Evolutionary conservation across 1,139 yeast species (phyloP).

Genomic region (Magnusiomyces paraingens): DNA sequence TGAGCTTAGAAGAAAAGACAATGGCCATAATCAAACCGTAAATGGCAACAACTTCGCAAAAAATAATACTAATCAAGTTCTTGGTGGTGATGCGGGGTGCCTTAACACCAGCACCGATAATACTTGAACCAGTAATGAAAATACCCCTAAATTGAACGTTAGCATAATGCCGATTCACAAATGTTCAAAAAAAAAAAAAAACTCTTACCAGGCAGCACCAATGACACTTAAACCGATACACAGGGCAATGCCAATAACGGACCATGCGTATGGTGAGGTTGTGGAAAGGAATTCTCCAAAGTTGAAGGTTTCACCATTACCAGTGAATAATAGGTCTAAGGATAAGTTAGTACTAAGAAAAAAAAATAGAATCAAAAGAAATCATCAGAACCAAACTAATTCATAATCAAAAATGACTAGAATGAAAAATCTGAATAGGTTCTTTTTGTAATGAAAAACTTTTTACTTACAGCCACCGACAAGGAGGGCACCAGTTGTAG

Average conservation of each 20-base stretch:
- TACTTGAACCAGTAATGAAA: conserved; percentile 89
- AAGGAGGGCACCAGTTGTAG: conserved; percentile 16
- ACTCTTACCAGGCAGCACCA: conserved; percentile 94
- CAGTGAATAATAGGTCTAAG: conserved; percentile 74
- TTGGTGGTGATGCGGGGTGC: conserved; percentile 97
- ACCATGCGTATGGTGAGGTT: conserved; percentile 97
- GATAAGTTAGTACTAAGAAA: conserved; percentile 1
- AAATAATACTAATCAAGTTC: conserved; percentile 91
- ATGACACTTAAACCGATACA: conserved; percentile 94
- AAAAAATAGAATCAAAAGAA: not conserved
- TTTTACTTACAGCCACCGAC: conserved; percentile 28
- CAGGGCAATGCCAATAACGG: conserved; percentile 79
- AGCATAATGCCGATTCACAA: not conserved
- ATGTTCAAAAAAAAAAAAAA: conserved; percentile 4
- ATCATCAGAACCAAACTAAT: conserved; percentile 17
- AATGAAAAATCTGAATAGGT: not conserved
- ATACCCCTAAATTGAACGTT: conserved; percentile 50
- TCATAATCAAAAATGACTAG: conserved; percentile 16
- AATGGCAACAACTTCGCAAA: conserved; percentile 99
- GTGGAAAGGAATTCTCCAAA: conserved; percentile 79
- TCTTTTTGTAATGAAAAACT: not conserved
- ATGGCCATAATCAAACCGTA: conserved; percentile 97
- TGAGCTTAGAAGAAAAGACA: conserved; percentile 86
- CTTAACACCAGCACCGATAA: conserved; percentile 96
- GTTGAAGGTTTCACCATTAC: conserved; percentile 85